These are phyloP conservation scores for Polyplosphaeria fusca DNA, from an alignment of 495 filamentous ascomycete genomes.

Conservation along the genomic window DNA sequence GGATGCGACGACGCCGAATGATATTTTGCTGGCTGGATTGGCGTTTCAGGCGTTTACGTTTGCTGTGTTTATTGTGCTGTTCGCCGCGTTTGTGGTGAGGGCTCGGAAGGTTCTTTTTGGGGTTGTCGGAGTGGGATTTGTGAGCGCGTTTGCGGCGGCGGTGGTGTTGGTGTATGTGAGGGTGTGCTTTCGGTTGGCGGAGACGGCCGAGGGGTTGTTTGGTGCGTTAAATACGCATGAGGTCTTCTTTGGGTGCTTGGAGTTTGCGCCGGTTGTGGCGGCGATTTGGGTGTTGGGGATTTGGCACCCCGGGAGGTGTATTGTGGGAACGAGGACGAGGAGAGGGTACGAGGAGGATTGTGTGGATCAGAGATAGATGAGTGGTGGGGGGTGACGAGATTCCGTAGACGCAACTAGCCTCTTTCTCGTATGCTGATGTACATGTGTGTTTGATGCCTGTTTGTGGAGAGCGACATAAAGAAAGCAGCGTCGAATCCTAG, in stretches of 20 bases:
- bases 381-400: too few species aligned
- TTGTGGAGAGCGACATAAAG: too few species aligned
- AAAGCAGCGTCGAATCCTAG: too few species aligned
- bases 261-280: slow-evolving; percentile 53
- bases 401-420: too few species aligned
- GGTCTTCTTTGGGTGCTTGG: slow-evolving; percentile 51
- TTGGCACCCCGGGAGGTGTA: slow-evolving; percentile 51
- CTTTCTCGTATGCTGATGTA: too few species aligned
- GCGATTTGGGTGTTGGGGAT: slow-evolving; percentile 45
- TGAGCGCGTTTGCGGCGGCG: slow-evolving; percentile 42
- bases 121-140: slow-evolving; percentile 32
- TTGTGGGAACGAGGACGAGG: too few species aligned
- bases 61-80: slow-evolving; percentile 45
- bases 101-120: slow-evolving; percentile 13
- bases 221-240: slow-evolving; percentile 48
- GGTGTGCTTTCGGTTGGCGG: slow-evolving; percentile 54
- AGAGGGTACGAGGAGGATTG: too few species aligned
- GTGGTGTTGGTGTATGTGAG: slow-evolving; percentile 52
- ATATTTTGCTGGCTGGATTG: slow-evolving; percentile 40
- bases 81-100: slow-evolving; percentile 38
- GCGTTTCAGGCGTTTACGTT: slow-evolving; percentile 41
- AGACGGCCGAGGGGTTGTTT: slow-evolving; percentile 52
- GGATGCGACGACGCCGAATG: slow-evolving; percentile 30
- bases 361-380: too few species aligned
- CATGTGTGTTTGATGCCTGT: too few species aligned